These are phyloP conservation scores for Tricholoma hemisulphureum DNA, from an alignment of 768 basidiomycete species.

Conservation along the genomic window DNA sequence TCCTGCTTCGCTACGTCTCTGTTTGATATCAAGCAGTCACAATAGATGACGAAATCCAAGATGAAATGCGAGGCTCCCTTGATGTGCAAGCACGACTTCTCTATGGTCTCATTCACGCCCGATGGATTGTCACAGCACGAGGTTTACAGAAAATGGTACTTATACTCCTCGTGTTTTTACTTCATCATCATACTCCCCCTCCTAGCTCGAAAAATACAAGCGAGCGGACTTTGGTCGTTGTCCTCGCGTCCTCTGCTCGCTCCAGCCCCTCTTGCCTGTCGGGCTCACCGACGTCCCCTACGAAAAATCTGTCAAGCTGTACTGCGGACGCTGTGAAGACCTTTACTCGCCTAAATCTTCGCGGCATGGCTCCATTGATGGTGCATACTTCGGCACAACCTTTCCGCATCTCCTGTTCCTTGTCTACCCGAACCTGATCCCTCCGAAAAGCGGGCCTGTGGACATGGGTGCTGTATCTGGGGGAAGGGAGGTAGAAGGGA, in stretches of 20 bases:
- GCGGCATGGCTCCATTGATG: constrained; percentile 95
- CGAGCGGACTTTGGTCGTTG: constrained; percentile 98
- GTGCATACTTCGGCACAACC: constrained; percentile 97
- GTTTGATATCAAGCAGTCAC: not conserved
- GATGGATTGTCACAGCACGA: constrained; percentile 94
- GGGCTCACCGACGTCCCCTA: constrained; percentile 97
- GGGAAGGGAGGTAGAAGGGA: constrained; percentile 29
- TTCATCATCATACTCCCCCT: not conserved
- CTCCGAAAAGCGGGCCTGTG: constrained; percentile 64
- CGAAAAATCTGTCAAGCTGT: constrained; percentile 98
- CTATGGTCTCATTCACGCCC: constrained; percentile 94
- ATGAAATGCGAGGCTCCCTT: constrained; percentile 86
- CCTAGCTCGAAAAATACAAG: constrained; percentile 93
- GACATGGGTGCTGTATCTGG: constrained; percentile 29
- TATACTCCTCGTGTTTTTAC: not conserved
- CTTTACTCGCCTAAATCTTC: constrained; percentile 98
- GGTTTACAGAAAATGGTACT: constrained; percentile 93
- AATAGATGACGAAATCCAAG: constrained; percentile 90
- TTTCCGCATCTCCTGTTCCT: constrained; percentile 97
- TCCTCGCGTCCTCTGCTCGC: constrained; percentile 93
- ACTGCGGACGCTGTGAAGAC: constrained; percentile 98
- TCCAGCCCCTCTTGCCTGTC: constrained; percentile 93
- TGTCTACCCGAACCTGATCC: constrained; percentile 92
- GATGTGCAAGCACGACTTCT: constrained; percentile 92
- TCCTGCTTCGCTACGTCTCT: constrained; percentile 7